Evolutionary conservation across 805 yeast species (phyloP).

Genomic region (Sugiyamaella lignohabitans): DNA sequence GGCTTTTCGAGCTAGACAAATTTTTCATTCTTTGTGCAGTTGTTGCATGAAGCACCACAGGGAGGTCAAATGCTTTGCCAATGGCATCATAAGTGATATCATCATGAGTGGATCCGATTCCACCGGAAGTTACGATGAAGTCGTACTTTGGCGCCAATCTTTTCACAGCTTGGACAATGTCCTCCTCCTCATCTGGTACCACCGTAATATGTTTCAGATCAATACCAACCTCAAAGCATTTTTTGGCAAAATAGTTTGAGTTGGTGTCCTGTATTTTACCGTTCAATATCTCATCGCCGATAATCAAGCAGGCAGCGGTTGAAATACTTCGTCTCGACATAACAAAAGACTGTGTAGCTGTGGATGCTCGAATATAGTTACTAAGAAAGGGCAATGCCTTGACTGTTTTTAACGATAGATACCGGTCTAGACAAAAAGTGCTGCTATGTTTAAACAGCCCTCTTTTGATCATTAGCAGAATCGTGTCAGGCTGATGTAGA

Average conservation of each 20-base stretch:
- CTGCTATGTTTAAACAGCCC: no score
- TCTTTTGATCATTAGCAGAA: no score
- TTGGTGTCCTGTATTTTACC: constrained; percentile 81
- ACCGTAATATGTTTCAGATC: constrained; percentile 61
- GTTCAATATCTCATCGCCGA: constrained; percentile 84
- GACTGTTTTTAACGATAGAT: no score
- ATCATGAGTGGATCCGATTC: constrained; percentile 85
- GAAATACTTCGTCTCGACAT: constrained; percentile 6
- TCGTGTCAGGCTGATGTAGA: no score
- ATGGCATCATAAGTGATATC: constrained; percentile 76
- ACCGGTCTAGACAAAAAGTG: no score
- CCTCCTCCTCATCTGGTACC: constrained; percentile 68
- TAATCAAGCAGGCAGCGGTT: constrained; percentile 38
- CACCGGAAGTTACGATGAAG: constrained; percentile 64
- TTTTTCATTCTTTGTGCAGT: constrained; percentile 56
- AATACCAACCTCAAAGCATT: constrained; percentile 62
- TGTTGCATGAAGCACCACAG: constrained; percentile 45
- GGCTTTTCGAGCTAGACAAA: constrained; percentile 33
- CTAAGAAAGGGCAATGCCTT: no score
- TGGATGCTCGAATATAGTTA: no score
- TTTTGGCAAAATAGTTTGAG: constrained; percentile 62
- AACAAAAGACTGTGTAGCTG: neutral
- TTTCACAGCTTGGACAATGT: constrained; percentile 49
- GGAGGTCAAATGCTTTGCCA: constrained; percentile 56
- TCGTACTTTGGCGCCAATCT: constrained; percentile 49